Evolutionary conservation across 2,329 filamentous ascomycete species (phyloP).

Genomic region (Zasmidium cellare): DNA sequence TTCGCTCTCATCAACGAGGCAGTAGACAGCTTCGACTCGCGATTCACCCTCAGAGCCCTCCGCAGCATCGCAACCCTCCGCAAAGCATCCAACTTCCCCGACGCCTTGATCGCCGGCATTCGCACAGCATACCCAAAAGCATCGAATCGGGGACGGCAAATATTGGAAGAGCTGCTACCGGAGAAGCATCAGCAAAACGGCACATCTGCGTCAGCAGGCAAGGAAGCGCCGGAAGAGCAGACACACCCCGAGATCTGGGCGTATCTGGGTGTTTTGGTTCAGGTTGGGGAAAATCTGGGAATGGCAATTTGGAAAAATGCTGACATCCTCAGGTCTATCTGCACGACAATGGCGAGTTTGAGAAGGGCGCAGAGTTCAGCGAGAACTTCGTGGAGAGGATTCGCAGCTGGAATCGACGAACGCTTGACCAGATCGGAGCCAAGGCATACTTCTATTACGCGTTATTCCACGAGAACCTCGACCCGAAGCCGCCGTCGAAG

Average conservation of each 20-base stretch:
- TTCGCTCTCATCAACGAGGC: slow-evolving; percentile 89
- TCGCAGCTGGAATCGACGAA: slow-evolving; percentile 86
- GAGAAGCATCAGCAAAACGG: slow-evolving; percentile 23
- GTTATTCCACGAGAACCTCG: slow-evolving; percentile 88
- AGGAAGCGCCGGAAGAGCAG: slow-evolving; percentile 25
- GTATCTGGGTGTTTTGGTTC: slow-evolving; percentile 38
- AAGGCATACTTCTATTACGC: slow-evolving; percentile 99
- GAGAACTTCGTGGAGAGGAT: slow-evolving; percentile 79
- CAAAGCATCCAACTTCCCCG: slow-evolving; percentile 61
- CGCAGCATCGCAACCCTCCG: slow-evolving; percentile 94
- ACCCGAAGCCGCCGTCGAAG: slow-evolving; percentile 82
- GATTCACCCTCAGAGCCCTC: slow-evolving; percentile 91
- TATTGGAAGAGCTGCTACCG: slow-evolving; percentile 34
- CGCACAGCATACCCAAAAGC: slow-evolving; percentile 35
- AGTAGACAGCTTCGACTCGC: slow-evolving; percentile 87
- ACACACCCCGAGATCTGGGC: slow-evolving; percentile 39
- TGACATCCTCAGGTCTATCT: slow-evolving; percentile 74
- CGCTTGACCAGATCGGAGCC: slow-evolving; percentile 87
- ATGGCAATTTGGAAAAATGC: background rate
- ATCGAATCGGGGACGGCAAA: slow-evolving; percentile 30
- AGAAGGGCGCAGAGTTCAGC: slow-evolving; percentile 83
- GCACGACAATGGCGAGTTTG: slow-evolving; percentile 78
- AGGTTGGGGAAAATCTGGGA: slow-evolving; percentile 24
- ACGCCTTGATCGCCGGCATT: slow-evolving; percentile 34
- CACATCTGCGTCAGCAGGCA: slow-evolving; percentile 6